Conservation (phyloP, 2,329 filamentous ascomycete genomes). For the Colletotrichum graminicola region DNA sequence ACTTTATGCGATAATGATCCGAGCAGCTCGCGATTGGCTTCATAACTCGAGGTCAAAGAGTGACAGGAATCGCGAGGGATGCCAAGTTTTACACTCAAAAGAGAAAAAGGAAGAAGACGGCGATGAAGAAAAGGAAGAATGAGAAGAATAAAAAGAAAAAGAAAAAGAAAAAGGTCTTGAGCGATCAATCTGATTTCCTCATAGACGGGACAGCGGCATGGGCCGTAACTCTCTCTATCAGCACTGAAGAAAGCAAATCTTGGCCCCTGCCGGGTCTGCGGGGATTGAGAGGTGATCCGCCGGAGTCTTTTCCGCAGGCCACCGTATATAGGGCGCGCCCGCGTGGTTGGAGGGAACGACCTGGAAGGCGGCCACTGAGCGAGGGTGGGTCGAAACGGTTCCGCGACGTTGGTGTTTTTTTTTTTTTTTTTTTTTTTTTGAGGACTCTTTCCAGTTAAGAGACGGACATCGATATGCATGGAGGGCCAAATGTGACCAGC, state of each 20-base stretch:
- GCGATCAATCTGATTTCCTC: neutral
- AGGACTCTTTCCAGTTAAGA: no score
- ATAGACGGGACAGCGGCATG: slow-evolving; percentile 10
- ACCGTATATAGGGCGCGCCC: slow-evolving; percentile 3
- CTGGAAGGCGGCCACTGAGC: slow-evolving; percentile 14
- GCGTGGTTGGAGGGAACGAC: slow-evolving; percentile 16
- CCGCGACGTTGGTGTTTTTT: slow-evolving; percentile 27
- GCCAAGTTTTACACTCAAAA: neutral
- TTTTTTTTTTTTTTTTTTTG: neutral
- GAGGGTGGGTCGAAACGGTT: slow-evolving; percentile 38
- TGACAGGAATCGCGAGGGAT: neutral
- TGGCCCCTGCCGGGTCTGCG: neutral
- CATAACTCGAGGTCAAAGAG: neutral
- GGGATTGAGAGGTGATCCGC: slow-evolving; percentile 1
- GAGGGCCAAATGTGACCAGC: neutral
- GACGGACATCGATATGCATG: neutral
- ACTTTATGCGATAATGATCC: neutral
- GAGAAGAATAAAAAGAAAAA: no score
- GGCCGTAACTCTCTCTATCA: slow-evolving; percentile 14
- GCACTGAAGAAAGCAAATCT: neutral
- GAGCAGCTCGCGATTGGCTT: slow-evolving; percentile 8
- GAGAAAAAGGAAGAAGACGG: neutral
- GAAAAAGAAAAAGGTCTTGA: neutral
- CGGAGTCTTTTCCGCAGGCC: neutral
- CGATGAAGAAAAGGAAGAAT: neutral